phyloP scores from a whole-genome alignment of 257 asterid genomes.

The Solanum microdontum region DNA sequence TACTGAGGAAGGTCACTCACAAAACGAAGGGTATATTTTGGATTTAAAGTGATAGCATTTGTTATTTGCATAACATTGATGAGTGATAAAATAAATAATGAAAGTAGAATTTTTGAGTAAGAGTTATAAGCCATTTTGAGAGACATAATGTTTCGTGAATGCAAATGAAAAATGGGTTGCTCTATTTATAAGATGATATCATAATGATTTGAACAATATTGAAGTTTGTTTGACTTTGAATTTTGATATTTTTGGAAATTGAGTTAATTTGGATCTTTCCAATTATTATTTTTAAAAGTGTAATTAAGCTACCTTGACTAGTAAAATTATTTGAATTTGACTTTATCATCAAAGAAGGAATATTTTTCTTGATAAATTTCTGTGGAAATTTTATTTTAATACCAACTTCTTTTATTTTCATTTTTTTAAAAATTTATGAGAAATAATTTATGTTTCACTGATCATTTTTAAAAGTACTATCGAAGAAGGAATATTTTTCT shows the following conservation, averaged over 20 bases:
- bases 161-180: neutral
- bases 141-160: neutral
- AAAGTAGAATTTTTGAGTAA: neutral
- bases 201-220: neutral
- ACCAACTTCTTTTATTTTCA: no score
- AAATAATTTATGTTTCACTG: no score
- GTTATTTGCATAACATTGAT: neutral
- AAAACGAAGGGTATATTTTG: neutral
- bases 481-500: no score
- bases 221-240: neutral
- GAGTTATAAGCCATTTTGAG: neutral
- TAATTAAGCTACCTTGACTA: neutral
- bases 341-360: neutral
- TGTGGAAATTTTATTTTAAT: no score
- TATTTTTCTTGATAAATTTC: no score
- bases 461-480: neutral
- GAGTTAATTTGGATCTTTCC: neutral
- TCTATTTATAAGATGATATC: neutral
- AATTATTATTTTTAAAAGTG: neutral
- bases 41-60: neutral
- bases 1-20: neutral
- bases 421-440: fast-evolving
- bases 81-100: neutral
- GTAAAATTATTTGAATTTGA: neutral
- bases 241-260: neutral